Conservation (phyloP, 176 grass and related monocot genomes). For the Paspalum notatum region DNA sequence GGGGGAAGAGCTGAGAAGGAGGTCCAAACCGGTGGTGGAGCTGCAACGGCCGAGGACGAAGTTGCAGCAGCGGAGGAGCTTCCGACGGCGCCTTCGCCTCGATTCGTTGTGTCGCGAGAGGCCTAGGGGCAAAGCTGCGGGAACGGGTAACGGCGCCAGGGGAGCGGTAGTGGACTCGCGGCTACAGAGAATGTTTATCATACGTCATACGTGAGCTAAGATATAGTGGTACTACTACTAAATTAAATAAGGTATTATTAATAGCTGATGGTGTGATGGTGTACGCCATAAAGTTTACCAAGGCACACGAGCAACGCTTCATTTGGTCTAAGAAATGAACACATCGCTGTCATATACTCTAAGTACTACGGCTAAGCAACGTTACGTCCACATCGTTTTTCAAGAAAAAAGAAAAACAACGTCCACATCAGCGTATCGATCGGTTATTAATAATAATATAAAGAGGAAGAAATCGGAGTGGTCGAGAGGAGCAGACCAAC, state of each 20-base stretch:
- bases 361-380: not conserved
- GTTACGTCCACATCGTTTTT: not conserved
- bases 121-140: no score
- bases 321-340: not conserved
- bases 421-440: not conserved
- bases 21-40: no score
- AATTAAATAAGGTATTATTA: not conserved
- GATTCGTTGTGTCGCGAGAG: no score
- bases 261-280: not conserved
- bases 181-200: not conserved
- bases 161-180: no score
- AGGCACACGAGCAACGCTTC: not conserved
- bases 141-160: no score
- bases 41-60: no score
- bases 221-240: not conserved
- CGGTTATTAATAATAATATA: not conserved
- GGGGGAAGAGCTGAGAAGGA: no score
- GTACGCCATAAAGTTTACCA: not conserved
- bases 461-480: not conserved
- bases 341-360: not conserved
- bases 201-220: not conserved
- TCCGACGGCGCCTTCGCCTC: no score
- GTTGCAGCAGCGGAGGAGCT: no score
- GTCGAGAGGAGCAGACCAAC: not conserved
- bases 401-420: no score